Evolutionary conservation across 345 rosid genomes (phyloP), one percentile per base, ranked within the genome.

Genomic region (Durio zibethinus): DNA sequence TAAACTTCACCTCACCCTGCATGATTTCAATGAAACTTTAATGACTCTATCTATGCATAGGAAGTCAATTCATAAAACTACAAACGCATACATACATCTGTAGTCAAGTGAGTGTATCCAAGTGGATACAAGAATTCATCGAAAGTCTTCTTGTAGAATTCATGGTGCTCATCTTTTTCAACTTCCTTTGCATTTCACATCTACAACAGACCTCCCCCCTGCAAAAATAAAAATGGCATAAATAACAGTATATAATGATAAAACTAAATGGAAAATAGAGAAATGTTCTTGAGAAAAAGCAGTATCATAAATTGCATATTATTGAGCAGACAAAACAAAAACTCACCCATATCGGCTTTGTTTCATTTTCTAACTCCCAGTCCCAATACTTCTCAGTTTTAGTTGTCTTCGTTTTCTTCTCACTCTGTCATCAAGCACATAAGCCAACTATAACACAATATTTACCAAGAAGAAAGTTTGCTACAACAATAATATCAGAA

Each of bases 1-100:
- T 90, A 81, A 96, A 93, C 88, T 96, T 98, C 76, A 96, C 99
- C 84, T 96, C 99, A 27, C 99, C 99, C 99, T 93, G 88, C 84
- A 79, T 45, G 63, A 10, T 61, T 48, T 8, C 31, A 64, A 33
- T 74, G 59, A 36, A 67, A 29, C 73, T 48, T 35, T 74, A 54
- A 82, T 75, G 53, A 53, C 10, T 72, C 42, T 62, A 63, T 4
- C 42, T 36, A 74, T 60, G 42, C 48, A 53, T 61, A 72, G 16
- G 16, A 10, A 52, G 67, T n/a, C 52, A 38, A 72, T 11, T 63
- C 15, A 29, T 3, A 50, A 33, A 72, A 73, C 10, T 3, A 57
- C 12, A 42, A 73, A 36, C 9, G 31, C 48, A 29, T 43, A 7
- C 48, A 16, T 80, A 93, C 97, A 97, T 93, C 99, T 0, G 98